Percentiles rank a stretch among this genome's conserved stretches.
Evolutionary conservation across 1,284 basidiomycete genomes (phyloP).

Genomic region (Peniophora sp.): DNA sequence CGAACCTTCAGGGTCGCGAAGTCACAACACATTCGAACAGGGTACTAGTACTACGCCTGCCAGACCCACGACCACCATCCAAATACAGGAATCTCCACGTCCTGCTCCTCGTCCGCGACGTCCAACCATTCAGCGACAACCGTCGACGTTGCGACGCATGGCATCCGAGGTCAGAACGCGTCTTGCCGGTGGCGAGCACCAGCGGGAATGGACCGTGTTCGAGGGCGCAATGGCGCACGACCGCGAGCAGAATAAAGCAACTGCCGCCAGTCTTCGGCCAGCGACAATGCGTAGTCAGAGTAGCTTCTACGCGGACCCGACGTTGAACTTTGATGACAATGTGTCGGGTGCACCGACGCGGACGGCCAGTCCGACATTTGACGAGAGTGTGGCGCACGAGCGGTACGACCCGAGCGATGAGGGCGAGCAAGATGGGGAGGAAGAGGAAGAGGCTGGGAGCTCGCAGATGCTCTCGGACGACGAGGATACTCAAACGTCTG

Average conservation of each 20-base stretch:
- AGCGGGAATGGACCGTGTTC: slow-evolving; percentile 58
- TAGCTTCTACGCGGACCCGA: neutral
- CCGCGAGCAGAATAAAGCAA: slow-evolving; percentile 19
- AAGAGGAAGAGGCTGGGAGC: neutral
- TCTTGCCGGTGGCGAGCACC: neutral
- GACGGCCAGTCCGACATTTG: neutral
- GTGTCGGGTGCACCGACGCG: neutral
- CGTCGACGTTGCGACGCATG: neutral
- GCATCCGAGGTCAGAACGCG: neutral
- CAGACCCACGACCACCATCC: too few relatives aligned
- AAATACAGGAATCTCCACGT: too few relatives aligned
- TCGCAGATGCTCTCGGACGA: neutral
- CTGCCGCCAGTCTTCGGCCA: slow-evolving; percentile 1
- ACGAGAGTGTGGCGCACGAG: neutral
- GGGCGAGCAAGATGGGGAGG: neutral
- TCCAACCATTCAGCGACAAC: too few relatives aligned
- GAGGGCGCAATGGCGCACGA: slow-evolving; percentile 65
- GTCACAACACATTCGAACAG: too few relatives aligned
- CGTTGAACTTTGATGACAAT: neutral
- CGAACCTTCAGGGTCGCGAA: too few relatives aligned
- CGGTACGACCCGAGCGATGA: neutral
- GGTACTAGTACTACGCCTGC: too few relatives aligned
- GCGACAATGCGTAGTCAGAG: neutral
- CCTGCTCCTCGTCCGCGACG: too few relatives aligned
- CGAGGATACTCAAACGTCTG: slow-evolving; percentile 1